Conservation (phyloP, 2,329 filamentous ascomycete genomes). For the Pseudogymnoascus sp. region DNA sequence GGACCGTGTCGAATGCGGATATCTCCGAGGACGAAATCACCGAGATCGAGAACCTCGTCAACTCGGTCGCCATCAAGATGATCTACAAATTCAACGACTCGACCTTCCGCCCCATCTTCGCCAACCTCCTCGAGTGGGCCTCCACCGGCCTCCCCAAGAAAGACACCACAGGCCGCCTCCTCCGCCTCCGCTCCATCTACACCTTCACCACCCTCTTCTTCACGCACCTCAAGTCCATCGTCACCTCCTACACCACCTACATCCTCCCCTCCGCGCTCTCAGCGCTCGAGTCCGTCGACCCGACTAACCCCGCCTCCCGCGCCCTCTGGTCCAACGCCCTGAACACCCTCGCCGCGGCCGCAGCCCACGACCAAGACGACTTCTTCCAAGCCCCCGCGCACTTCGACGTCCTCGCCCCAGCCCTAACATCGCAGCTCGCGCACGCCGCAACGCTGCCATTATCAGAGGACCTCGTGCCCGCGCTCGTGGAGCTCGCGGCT, state of each 20-base stretch:
- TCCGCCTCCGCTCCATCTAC: conserved; percentile 70
- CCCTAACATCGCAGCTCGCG: conserved; percentile 60
- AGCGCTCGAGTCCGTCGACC: conserved; percentile 43
- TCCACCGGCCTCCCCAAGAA: conserved; percentile 51
- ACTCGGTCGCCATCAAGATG: conserved; percentile 74
- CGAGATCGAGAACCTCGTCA: conserved; percentile 55
- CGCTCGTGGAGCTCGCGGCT: conserved; percentile 70
- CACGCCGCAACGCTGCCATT: conserved; percentile 38
- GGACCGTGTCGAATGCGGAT: conserved; percentile 35
- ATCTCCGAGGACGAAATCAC: conserved; percentile 40
- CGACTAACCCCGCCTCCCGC: conserved; percentile 41
- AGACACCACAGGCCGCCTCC: conserved; percentile 47
- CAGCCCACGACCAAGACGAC: conserved; percentile 84
- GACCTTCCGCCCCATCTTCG: conserved; percentile 85
- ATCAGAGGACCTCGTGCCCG: conserved; percentile 53
- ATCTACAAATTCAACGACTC: conserved; percentile 95
- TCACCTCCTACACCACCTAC: conserved; percentile 85
- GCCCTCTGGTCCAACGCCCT: conserved; percentile 63
- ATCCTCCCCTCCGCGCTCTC: conserved; percentile 66
- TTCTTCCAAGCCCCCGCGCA: conserved; percentile 93
- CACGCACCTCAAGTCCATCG: conserved; percentile 79
- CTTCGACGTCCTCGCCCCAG: conserved; percentile 62
- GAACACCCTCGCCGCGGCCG: conserved; percentile 62
- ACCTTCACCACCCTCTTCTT: conserved; percentile 75
- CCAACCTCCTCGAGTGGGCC: conserved; percentile 76